Base-by-base conservation (phyloP, 228 moss, liverwort and hornwort genomes). In the Sphagnum fallax region DNA sequence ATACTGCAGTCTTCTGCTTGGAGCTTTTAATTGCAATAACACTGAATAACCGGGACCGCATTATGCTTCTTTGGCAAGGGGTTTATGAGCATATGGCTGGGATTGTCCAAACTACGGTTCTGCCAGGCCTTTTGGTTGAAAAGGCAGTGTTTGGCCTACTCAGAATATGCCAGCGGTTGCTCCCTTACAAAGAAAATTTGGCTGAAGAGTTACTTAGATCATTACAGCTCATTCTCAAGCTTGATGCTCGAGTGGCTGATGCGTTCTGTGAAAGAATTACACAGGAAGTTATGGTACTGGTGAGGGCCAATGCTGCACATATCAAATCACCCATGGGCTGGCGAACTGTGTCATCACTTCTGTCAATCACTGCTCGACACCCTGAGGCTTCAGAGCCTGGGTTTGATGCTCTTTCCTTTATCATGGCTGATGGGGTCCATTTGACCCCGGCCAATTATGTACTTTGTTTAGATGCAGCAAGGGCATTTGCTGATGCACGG, bases 81-180 rank as follows among this genome's bases (percentile, higher is more conserved):
- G 90, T 98, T 58, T 98, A 98, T 76, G 98, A 98, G 76, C 98
- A 98, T 61, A 98, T 98, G 98, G 90, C 94, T 65, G 92, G 94
- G 63, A 98, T 98, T 74, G 90, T 98, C 9, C 92, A 92, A 76
- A 90, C 91, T 52, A 90, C 98, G 60, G 87, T 75, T 59, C 89
- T 92, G 64, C 90, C 98, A 32, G 92, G 94, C 52, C 80, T 83
- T 61, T 71, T 98, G 69, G 98, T 93, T 73, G 98, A 98, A 67
- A 98, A 91, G 72, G 98, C 98, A 77, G 98, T 98, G 52, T 98
- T 98, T 57, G 98, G 98, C 62, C 78, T 98, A 65, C 79, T 98
- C 66, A 88, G 90, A 70, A 98, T 98, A 64, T 98, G 98, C 74
- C 93, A 98, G 67, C 84, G 98, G 64, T 74, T 98, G 65, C 94